phyloP scores from a whole-genome alignment of 331 rosid species.

The Cydonia oblonga region DNA sequence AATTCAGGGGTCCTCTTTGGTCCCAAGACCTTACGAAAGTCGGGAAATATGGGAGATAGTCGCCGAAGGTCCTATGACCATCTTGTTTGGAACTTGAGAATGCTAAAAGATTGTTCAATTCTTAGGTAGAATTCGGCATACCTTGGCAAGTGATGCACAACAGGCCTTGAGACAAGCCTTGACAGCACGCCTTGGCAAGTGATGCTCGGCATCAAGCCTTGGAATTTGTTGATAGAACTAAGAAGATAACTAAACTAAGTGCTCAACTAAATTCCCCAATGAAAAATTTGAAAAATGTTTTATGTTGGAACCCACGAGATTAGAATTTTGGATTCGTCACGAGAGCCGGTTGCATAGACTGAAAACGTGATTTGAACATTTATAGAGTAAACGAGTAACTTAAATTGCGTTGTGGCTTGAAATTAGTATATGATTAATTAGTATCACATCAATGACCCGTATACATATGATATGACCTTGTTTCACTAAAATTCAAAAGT shows the following conservation, averaged over 20 bases:
- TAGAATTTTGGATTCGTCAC: too few species aligned
- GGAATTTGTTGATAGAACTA: neutral
- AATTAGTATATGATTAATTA: neutral
- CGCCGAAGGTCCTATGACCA: neutral
- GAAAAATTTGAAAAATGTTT: too few species aligned
- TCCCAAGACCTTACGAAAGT: neutral
- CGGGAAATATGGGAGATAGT: neutral
- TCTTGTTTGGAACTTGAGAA: neutral
- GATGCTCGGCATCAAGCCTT: neutral
- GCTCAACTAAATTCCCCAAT: too few species aligned
- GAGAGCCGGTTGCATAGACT: too few species aligned
- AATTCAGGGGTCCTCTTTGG: neutral
- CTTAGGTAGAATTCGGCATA: neutral
- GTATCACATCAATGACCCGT: neutral
- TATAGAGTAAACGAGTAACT: neutral
- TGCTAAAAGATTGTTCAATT: too few species aligned
- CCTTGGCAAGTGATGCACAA: neutral
- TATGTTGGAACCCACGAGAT: too few species aligned
- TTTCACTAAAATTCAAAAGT: neutral
- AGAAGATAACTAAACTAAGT: too few species aligned
- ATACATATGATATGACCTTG: neutral
- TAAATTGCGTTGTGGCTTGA: neutral
- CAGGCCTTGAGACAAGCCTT: neutral
- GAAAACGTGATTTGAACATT: neutral
- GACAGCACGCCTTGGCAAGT: neutral